phyloP scores from a whole-genome alignment of 2,329 filamentous ascomycete species.

The Calonectria pauciramosa region DNA sequence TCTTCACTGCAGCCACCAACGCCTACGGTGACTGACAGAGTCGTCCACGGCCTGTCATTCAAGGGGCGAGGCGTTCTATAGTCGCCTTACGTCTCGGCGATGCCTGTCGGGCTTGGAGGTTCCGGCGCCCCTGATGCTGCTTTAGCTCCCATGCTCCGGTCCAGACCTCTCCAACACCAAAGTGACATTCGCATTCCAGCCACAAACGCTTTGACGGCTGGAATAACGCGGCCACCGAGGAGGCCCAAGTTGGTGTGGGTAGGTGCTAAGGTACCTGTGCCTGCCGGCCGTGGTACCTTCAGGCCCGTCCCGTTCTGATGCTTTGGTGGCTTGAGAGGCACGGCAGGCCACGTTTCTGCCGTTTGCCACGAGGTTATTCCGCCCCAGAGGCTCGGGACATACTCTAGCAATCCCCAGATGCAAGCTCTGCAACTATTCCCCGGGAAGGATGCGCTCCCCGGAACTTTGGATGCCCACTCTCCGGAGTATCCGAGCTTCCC shows the following conservation, averaged over 20 bases:
- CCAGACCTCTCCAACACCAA: conserved; percentile 13
- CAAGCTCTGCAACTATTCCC: neutral
- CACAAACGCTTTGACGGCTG: conserved; percentile 12
- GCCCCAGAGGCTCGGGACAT: neutral
- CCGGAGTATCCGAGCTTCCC: conserved; percentile 3
- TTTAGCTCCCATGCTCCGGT: conserved; percentile 1
- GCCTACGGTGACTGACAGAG: neutral
- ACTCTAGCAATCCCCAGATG: neutral
- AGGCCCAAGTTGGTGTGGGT: neutral
- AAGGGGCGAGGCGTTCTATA: neutral
- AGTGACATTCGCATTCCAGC: conserved; percentile 13
- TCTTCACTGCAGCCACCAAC: neutral
- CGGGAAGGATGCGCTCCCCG: conserved; percentile 5
- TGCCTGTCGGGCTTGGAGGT: conserved; percentile 36
- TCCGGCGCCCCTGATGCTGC: conserved; percentile 4
- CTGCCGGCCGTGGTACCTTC: neutral
- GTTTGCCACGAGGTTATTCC: conserved; percentile 15
- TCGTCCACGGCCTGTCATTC: neutral
- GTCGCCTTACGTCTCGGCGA: conserved; percentile 34
- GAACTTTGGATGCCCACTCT: neutral
- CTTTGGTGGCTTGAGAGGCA: neutral
- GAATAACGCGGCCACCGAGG: conserved; percentile 2
- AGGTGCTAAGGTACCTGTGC: neutral
- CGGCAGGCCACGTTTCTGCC: conserved; percentile 6
- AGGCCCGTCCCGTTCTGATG: neutral